Evolutionary conservation across 345 rosid genomes (phyloP).

Genomic region (Cardamine occulta): DNA sequence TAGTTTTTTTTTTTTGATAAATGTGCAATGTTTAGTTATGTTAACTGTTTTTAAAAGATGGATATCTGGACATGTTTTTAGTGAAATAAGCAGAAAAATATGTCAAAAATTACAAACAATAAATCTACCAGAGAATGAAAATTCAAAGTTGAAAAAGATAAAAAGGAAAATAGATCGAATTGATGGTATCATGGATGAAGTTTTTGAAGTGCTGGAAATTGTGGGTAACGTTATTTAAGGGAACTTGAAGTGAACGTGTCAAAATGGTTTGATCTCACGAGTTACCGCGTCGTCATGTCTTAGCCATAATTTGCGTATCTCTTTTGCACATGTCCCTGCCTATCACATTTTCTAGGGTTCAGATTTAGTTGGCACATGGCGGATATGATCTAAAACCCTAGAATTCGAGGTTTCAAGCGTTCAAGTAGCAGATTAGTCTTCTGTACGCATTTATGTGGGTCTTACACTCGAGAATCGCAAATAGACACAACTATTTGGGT

Average conservation of each 20-base stretch:
- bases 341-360: conserved; percentile 1
- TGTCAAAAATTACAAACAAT: neutral
- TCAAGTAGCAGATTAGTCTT: neutral
- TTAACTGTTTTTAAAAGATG: neutral
- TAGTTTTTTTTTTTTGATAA: too few relatives aligned
- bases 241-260: neutral
- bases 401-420: neutral
- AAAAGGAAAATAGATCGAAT: neutral
- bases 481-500: neutral
- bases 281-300: conserved; percentile 2
- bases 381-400: neutral
- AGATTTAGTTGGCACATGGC: neutral
- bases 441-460: neutral
- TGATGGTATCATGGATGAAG: neutral
- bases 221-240: neutral
- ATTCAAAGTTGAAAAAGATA: neutral
- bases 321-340: neutral
- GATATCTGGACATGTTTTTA: neutral
- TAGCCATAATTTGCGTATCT: neutral
- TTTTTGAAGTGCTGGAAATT: neutral
- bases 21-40: too few relatives aligned
- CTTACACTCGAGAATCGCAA: neutral
- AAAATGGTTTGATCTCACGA: neutral
- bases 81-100: neutral
- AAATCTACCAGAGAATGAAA: neutral